phyloP scores from a whole-genome alignment of 2,329 filamentous ascomycete species.

The Phyllosticta paracitricarpa region DNA sequence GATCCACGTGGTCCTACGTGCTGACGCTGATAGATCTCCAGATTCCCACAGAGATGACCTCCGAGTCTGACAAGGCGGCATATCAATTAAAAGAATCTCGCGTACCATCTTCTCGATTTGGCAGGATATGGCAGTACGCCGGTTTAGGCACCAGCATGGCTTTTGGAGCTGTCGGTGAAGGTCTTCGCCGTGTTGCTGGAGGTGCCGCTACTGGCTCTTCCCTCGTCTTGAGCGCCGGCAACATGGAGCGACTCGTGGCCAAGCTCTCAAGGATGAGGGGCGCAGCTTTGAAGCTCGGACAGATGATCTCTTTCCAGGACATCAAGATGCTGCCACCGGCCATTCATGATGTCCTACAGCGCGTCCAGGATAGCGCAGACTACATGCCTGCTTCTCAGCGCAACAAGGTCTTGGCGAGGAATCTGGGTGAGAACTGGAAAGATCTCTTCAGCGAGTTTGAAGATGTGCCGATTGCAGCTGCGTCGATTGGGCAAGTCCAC shows the following conservation, averaged over 20 bases:
- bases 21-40: slow-evolving; percentile 39
- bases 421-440: slow-evolving; percentile 77
- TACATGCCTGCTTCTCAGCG: slow-evolving; percentile 96
- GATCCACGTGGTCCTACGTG: slow-evolving; percentile 13
- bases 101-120: slow-evolving; percentile 78
- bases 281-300: slow-evolving; percentile 90
- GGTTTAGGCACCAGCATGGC: slow-evolving; percentile 93
- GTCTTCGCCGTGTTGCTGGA: slow-evolving; percentile 69
- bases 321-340: slow-evolving; percentile 83
- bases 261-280: slow-evolving; percentile 95
- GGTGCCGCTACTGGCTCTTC: slow-evolving; percentile 53
- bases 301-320: slow-evolving; percentile 98
- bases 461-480: slow-evolving; percentile 85
- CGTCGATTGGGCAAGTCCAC: slow-evolving; percentile 95
- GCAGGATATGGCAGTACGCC: slow-evolving; percentile 88
- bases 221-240: slow-evolving; percentile 74
- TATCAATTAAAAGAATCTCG: slow-evolving; percentile 79
- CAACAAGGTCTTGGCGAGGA: slow-evolving; percentile 67
- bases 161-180: slow-evolving; percentile 79
- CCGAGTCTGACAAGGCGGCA: slow-evolving; percentile 23
- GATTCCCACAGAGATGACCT: slow-evolving; percentile 21
- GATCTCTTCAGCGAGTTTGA: slow-evolving; percentile 76
- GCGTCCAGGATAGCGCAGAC: slow-evolving; percentile 91
- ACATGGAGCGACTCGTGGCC: slow-evolving; percentile 86
- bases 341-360: slow-evolving; percentile 81